Base-by-base conservation (phyloP, 768 basidiomycete species). In the Calocera viscosa region DNA sequence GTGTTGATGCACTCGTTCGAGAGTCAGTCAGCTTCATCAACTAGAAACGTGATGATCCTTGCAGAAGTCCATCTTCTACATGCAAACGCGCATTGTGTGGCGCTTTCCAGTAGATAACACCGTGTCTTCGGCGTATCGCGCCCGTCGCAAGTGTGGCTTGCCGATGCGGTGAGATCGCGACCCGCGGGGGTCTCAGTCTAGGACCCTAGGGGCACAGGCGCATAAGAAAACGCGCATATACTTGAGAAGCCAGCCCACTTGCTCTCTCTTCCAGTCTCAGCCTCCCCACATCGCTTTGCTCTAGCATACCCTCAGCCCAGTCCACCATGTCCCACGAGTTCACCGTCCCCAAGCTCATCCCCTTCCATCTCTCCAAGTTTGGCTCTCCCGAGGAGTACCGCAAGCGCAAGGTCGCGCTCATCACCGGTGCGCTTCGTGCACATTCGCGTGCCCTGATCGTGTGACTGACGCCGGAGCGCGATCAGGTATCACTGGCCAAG, bases 401-500 rank as follows among this genome's bases (percentile, higher is more conserved):
- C 72, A 87, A 89, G 78, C 87, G 94, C 77, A 96, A 95, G 77
- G 91, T 97, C 69, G 94, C 94, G 11, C 80, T 97, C 64, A 89
- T 97, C 71, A 91, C 91, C 71, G 94, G 94, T 91, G 73, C 49
- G 80, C 76, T 32, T 43, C 26, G 19, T 39, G 11, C 14, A 24
- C 63, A 7, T 28, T 49, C 53, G 2, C 49, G 30, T 35, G 16
- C 28, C 41, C 22, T 49, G 64, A 38, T 67, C 63, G 66, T 49
- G 34, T 19, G 28, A 68, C 30, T 49, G 49, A 68, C 67, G 30
- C 60, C 63, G 7, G 22, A 64, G 14, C 67, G 69, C 49, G 66
- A 64, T 39, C 73, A 94, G 93, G 94, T 75, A 90, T 96, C 77
- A 94, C 94, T 69, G 94, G 94, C 39, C 94, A 96, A 77, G 94